Conservation (phyloP, 139 green algal genomes). For the Chlorella sp. region DNA sequence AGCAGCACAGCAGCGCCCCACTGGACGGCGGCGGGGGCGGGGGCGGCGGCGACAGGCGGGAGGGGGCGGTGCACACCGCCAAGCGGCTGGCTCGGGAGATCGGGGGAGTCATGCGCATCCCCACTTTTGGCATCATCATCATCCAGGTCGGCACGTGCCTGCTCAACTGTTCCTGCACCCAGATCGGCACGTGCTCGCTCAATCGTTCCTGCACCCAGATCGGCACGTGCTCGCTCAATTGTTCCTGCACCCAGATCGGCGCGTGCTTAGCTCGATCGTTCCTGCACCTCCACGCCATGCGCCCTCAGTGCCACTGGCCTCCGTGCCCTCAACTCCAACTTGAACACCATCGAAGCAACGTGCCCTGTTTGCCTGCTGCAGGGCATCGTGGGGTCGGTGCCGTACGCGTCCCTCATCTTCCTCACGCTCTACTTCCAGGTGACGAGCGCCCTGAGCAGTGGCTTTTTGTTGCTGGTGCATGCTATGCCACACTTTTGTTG, state of each 20-base stretch:
- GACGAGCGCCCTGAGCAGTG: too few species aligned
- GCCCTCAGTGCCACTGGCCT: too few species aligned
- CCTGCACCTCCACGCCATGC: too few species aligned
- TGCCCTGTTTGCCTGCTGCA: background rate
- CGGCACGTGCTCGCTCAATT: background rate
- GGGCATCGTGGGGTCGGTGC: conserved; percentile 46
- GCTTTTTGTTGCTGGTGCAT: too few species aligned
- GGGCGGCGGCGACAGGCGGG: background rate
- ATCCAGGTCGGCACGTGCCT: conserved; percentile 38
- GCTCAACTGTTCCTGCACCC: background rate
- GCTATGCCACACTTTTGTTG: too few species aligned
- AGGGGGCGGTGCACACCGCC: background rate
- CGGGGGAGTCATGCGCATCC: conserved; percentile 49
- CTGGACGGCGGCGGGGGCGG: background rate
- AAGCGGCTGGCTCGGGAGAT: conserved; percentile 39
- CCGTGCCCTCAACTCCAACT: too few species aligned
- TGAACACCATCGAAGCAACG: background rate
- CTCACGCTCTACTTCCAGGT: conserved; percentile 52
- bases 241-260: conserved; percentile 35
- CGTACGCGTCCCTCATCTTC: conserved; percentile 50
- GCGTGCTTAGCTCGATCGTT: background rate
- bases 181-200: conserved; percentile 21
- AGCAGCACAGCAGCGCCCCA: background rate
- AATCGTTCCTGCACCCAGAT: conserved; percentile 32
- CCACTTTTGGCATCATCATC: conserved; percentile 60